Evolutionary conservation across 352 stramenopile species (phyloP), one percentile per base, ranked within the genome.

Genomic region (Peronospora tabacina): DNA sequence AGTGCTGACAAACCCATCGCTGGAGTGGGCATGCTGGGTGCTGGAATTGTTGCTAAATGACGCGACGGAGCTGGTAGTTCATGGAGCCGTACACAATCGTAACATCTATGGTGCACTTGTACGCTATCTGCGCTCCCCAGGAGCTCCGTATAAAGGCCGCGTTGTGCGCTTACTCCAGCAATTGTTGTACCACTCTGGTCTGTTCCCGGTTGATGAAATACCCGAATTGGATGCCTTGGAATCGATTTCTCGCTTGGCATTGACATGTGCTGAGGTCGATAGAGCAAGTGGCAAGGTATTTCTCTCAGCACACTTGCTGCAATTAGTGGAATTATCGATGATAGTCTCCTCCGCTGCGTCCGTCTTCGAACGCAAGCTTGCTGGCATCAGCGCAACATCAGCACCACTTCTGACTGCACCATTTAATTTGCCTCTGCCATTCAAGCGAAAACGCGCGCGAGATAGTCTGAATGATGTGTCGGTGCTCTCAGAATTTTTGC

Each of bases 21-120:
- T 94, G 1, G 82, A 94, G 29, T 94, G 82, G 75, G 83, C 83
- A 2, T 94, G 83, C 49, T 94, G 83, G 83, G 48, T 91, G 9
- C 53, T 94, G 9, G 76, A 89, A 26, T 75, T 92, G 13, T 48
- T 94, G 37, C 56, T 94, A 3, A 90, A 87, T 42, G 71, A 90
- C 33, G 76, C 79, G 1, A 78, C 62, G 3, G 76, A 85, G 42
- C 36, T 93, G 1, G 66, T 90, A 7, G 49, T 63, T 0, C 67
- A 68, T 37, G 82, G 82, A 12, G 79, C 77, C 13, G 80, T 93
- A 3, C 83, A 94, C 55, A 89, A 91, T 43, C 69, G 66, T 11
- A 77, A 82, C 46, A 85, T 94, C 6, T 94, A 87, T 48, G 75
- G 65, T 3, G 81, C 83, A 13, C 66, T 94, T 7, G 80, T 92